Percentiles rank a stretch among this genome's conserved stretches.
These are phyloP conservation scores for Aspergillus sp. DNA, from an alignment of 2,329 filamentous ascomycete genomes.

Conservation along the genomic window DNA sequence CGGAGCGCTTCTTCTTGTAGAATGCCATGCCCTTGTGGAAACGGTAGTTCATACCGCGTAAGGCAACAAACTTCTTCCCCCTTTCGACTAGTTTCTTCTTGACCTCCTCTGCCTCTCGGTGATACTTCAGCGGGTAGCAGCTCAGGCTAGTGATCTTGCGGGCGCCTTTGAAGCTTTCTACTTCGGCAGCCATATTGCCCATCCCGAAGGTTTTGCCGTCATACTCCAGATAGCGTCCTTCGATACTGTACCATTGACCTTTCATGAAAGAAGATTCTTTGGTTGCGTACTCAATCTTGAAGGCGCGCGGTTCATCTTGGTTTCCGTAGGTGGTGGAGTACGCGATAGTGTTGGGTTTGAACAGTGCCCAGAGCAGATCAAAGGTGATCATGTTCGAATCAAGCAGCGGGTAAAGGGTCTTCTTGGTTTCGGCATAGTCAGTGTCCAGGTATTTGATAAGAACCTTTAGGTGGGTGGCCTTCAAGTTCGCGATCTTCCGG, in stretches of 20 bases:
- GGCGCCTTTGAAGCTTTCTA: conserved; percentile 74
- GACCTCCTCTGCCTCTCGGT: conserved; percentile 67
- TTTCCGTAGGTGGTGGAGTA: conserved; percentile 76
- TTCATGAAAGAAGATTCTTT: conserved; percentile 68
- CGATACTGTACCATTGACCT: conserved; percentile 73
- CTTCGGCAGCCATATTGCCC: conserved; percentile 67
- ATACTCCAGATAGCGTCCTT: conserved; percentile 76
- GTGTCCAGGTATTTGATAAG: conserved; percentile 75
- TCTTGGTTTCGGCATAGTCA: conserved; percentile 76
- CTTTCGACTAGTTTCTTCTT: conserved; percentile 70
- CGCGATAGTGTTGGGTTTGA: conserved; percentile 80
- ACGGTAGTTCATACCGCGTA: conserved; percentile 82
- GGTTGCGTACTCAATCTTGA: conserved; percentile 75
- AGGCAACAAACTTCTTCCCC: conserved; percentile 77
- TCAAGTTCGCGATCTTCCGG: conserved; percentile 35
- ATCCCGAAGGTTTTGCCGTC: conserved; percentile 84
- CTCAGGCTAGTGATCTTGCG: conserved; percentile 77
- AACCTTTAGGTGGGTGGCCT: conserved; percentile 60
- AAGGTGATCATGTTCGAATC: conserved; percentile 83
- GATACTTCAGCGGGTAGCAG: conserved; percentile 77
- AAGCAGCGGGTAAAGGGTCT: conserved; percentile 76
- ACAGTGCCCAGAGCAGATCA: conserved; percentile 83
- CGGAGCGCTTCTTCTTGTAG: conserved; percentile 72
- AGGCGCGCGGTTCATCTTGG: conserved; percentile 72
- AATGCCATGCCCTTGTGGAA: conserved; percentile 82